Evolutionary conservation across 139 green algal genomes (phyloP), one percentile per base, ranked within the genome.

Genomic region (Coccomyxa sp.): DNA sequence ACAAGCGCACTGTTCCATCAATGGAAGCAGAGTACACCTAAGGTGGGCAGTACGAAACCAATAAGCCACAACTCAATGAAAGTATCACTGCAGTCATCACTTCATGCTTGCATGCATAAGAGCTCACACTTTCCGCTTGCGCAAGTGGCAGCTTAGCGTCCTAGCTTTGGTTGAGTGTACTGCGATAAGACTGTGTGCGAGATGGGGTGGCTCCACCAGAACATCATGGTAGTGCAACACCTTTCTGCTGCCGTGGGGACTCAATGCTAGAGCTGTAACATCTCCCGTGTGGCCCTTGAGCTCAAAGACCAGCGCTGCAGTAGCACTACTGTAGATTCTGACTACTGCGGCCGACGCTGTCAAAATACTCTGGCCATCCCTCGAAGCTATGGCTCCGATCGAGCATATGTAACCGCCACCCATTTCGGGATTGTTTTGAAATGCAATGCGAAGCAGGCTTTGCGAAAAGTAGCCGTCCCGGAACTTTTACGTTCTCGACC

Each of bases 1-100:
- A 95, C 63, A 90, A 85, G 63, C 87, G 85, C 38, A 95, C n/a
- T 1, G 89, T 92, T 16, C 88, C 87, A 80, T 95, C 91, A 58
- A 88, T 31, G 7, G 85, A 91, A 21, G 80, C 86, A 25, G 79
- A 82, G 83, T 90, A 93, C 7, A 87, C 86, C 90, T 93, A 81
- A 23, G 63, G 21, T 71, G 9, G 38, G 38, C 38, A 51, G 7
- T 51, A 51, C 38, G 7, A 51, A 51, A 51, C 38, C 3, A 51
- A 11, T 51, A 7, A 51, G 38, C 38, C 38, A 51, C 7, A 7
- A 7, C n/a, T 51, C 38, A 7, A 51, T 51, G 38, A 51, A 51
- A 3, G 7, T 3, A 51, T 51, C 38, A 51, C 38, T 51, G 7
- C 38, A 51, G 38, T 51, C 38, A 51, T 3, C 38, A 51, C 7